Base-by-base conservation (phyloP, 169 alveolate genomes). In the Babesia gibsoni region DNA sequence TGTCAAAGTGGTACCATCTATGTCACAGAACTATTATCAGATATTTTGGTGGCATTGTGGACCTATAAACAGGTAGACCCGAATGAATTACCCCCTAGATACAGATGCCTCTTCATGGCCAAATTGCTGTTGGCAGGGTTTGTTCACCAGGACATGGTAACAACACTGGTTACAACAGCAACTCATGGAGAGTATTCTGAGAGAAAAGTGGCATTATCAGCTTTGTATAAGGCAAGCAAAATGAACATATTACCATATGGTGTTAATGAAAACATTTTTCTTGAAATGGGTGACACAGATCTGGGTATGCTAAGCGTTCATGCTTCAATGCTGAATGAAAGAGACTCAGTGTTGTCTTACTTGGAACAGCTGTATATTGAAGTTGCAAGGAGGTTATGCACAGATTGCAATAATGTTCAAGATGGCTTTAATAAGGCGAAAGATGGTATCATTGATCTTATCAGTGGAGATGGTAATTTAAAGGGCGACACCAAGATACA, bases 11-110 rank as follows among this genome's bases (percentile, higher is more conserved):
- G 22, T n/a, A 53, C 52, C 14, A 63, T 75, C 3, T 75, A 75
- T 48, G 59, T 66, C 29, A 22, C 10, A 41, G 70, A 75, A 3
- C 66, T 37, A 4, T 33, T 65, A 8, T 29, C 70, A 20, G 16
- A 42, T 23, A 7, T 65, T 22, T 45, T 67, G 25, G 41, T 73
- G 14, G 61, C 52, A 0, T 5, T 75, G 32, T 75, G 84, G 84
- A 10, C 5, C 1, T 10, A 10, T 18, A 16, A 16, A 8, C 43
- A 3, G 20, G 18, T 30, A 14, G 3, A 3, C 2, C 20, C 35
- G 2, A 49, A 43, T 0, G 43, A 3, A 1, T n/a, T 61, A n/a
- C 32, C 43, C 33, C 41, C 46, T 9, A 7, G 46, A 22, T 8
- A 29, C 36, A 42, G 59, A 61, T 29, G 30, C 32, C 30, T 56